Evolutionary conservation across 148 eudicot genomes (phyloP).

Genomic region (Rhododendron ovatum): DNA sequence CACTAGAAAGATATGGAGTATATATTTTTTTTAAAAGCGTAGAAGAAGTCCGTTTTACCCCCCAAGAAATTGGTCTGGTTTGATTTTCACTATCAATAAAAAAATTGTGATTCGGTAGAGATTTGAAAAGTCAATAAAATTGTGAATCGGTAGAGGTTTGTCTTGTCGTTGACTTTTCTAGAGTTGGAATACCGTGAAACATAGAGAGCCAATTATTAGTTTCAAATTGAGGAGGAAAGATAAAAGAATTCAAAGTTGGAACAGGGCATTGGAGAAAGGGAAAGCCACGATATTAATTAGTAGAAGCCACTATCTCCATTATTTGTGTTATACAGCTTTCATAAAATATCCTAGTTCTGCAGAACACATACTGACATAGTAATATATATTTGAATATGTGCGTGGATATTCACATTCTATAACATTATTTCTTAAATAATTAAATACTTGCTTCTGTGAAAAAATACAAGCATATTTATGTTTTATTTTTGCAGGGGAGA

Average conservation of each 20-base stretch:
- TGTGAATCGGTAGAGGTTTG: no score
- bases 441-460: not conserved
- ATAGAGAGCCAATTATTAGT: not conserved
- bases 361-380: no score
- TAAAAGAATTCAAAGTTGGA: no score
- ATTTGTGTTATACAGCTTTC: not conserved
- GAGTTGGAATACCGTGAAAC: not conserved
- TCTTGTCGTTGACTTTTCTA: no score
- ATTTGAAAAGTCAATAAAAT: no score
- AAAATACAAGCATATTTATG: not conserved
- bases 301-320: not conserved
- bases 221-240: not conserved
- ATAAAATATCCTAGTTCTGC: not conserved
- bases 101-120: no score
- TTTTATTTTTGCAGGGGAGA: constrained; percentile 26
- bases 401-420: not conserved
- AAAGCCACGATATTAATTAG: not conserved
- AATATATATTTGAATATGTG: not conserved
- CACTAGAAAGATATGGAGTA: no score
- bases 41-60: not conserved
- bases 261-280: not conserved
- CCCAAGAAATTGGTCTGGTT: not conserved
- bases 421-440: not conserved
- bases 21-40: not conserved
- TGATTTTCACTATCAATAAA: not conserved